Conservation (phyloP, 2,329 filamentous ascomycete species). For the Delphinella strobiligena region DNA sequence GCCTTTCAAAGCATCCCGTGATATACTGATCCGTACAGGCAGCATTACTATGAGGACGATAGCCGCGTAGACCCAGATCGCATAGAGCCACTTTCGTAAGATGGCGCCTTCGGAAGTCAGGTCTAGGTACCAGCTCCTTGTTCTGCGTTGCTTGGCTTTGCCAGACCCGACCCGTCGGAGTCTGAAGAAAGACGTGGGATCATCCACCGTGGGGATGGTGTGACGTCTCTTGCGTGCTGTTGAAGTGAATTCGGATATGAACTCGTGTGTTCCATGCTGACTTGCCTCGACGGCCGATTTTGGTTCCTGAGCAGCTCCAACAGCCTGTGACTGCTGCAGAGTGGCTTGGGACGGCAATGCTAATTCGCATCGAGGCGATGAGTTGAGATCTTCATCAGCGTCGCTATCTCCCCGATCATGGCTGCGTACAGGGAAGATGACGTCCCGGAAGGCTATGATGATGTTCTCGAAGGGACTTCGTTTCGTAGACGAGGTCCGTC, state of each 20-base stretch:
- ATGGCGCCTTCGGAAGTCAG: constrained; percentile 69
- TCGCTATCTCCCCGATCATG: constrained; percentile 27
- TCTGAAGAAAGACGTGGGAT: constrained; percentile 1
- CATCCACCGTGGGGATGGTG: constrained; percentile 5
- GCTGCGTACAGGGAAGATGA: background rate
- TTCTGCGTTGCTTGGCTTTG: background rate
- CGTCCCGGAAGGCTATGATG: background rate
- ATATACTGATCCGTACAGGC: constrained; percentile 60
- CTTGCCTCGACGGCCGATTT: constrained; percentile 4
- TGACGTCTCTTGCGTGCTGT: constrained; percentile 5
- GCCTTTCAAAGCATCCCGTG: constrained; percentile 51
- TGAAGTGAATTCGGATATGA: background rate
- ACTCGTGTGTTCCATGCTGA: background rate
- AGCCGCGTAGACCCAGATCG: constrained; percentile 60
- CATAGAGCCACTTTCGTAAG: constrained; percentile 72
- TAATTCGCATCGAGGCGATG: no score
- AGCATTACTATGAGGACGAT: constrained; percentile 55
- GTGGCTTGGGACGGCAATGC: no score
- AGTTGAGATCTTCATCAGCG: constrained; percentile 37
- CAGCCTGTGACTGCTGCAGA: no score
- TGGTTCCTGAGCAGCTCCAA: constrained; percentile 5
- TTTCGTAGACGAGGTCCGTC: background rate
- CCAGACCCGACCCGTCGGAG: background rate
- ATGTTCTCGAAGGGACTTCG: background rate
- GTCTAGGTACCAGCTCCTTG: constrained; percentile 53